Percentiles rank a stretch among this genome's conserved stretches.
Conservation (phyloP, 192 early-diverging fungal genomes). For the Coemansia furcata region DNA sequence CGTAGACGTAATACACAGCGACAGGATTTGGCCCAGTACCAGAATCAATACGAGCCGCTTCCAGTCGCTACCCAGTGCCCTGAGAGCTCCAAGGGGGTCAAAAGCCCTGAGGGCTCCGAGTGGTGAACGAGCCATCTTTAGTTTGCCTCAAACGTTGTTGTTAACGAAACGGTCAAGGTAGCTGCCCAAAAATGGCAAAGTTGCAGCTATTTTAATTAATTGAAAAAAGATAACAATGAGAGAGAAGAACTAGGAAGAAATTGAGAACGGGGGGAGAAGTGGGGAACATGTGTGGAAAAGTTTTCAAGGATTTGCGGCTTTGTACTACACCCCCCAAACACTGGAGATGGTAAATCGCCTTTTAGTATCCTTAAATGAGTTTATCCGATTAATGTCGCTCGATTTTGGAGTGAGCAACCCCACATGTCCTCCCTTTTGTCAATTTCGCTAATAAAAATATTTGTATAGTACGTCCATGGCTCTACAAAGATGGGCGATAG, state of each 20-base stretch:
- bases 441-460: not conserved
- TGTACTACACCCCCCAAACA: not conserved
- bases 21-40: slow-evolving; percentile 62
- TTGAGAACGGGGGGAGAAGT: not conserved
- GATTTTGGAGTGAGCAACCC: not conserved
- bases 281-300: not conserved
- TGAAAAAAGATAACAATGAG: not conserved
- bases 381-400: too few species aligned
- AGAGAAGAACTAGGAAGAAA: not conserved
- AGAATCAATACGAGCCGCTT: slow-evolving; percentile 52
- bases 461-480: not conserved
- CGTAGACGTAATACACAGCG: slow-evolving; percentile 75
- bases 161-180: slow-evolving; percentile 3
- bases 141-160: slow-evolving; percentile 21
- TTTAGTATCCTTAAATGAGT: not conserved
- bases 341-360: not conserved
- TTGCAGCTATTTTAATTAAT: slow-evolving; percentile 49
- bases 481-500: not conserved
- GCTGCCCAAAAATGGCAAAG: slow-evolving; percentile 56
- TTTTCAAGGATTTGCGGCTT: not conserved
- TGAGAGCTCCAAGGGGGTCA: not conserved
- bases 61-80: slow-evolving; percentile 31
- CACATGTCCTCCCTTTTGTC: not conserved
- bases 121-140: slow-evolving; percentile 34
- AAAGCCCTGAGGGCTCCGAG: not conserved